Conservation (phyloP, 1,139 yeast genomes). For the Blastobotrys arbuscula region DNA sequence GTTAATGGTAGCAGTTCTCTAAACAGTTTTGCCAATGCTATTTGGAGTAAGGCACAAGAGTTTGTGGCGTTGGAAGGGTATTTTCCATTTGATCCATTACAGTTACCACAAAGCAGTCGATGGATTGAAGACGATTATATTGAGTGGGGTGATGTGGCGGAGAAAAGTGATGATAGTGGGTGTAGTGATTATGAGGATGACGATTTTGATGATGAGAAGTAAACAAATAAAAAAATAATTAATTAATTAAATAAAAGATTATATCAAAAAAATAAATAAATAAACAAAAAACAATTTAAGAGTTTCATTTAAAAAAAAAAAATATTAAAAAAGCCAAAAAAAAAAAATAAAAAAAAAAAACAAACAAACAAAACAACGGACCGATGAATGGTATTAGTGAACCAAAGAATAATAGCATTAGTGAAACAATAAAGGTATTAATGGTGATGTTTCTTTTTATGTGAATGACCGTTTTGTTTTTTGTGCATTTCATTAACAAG, state of each 20-base stretch:
- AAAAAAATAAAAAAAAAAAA: not conserved
- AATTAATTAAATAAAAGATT: not conserved
- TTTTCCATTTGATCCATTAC: slow-evolving; percentile 92
- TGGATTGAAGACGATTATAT: slow-evolving; percentile 56
- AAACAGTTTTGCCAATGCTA: slow-evolving; percentile 8
- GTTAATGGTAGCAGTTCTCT: slow-evolving; percentile 11
- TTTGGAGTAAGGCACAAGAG: slow-evolving; percentile 53
- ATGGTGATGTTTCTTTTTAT: not conserved
- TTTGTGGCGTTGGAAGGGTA: slow-evolving; percentile 85
- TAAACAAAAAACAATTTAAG: not conserved
- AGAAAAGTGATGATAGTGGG: slow-evolving; percentile 52
- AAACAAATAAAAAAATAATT: not conserved
- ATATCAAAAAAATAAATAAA: not conserved
- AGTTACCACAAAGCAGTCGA: slow-evolving; percentile 56
- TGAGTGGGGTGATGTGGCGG: slow-evolving; percentile 75
- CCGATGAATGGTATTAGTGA: too few relatives aligned
- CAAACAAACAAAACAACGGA: not conserved
- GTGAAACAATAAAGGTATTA: too few relatives aligned
- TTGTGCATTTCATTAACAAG: slow-evolving; percentile 16
- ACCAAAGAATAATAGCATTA: too few relatives aligned
- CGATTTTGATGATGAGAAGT: slow-evolving; percentile 8
- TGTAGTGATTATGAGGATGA: slow-evolving; percentile 24
- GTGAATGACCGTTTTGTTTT: not conserved
- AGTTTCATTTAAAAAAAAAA: not conserved
- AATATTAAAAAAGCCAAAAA: not conserved